Evolutionary conservation across 1,139 yeast genomes (phyloP), one percentile per base, ranked within the genome.

Genomic region (Suhomyces kunorum): DNA sequence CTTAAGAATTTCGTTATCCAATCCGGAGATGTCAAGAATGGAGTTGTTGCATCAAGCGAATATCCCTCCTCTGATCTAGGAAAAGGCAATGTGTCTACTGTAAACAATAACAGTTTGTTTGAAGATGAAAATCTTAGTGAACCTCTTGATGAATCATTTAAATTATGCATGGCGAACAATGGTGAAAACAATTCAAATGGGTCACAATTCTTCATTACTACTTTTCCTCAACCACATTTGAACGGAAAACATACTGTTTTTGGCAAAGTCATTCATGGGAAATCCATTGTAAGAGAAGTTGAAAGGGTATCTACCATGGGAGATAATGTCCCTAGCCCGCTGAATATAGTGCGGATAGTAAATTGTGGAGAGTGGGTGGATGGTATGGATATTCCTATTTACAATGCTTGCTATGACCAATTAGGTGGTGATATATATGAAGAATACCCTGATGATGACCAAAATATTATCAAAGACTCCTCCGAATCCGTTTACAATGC

Each of bases 1-100:
- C 73, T 87, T 32, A 85, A 82, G 48, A 88, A 84, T 57, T 88
- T 86, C 54, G 76, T 87, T 62, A 65, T 87, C n/a, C 95, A 87
- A 56, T 85, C 83, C 4, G 96, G 95, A 27, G 92, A 84, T 53
- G 54, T 76, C 6, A 36, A 57, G 14, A 41, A 53, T 38, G 62
- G 59, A 5, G 49, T 57, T 4, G 54, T 51, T 5, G 45, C 41
- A 2, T n/a, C 22, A 6, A 50, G 42, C 5, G 43, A 40, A 0
- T 68, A 71, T 38, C 64, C 68, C 0, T 56, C 61, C n/a, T 54
- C 47, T 1, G 49, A 63, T 3, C 47, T 73, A 5, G 87, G 87
- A 1, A 67, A 61, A 22, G 83, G 83, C n/a, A 80, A 79, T 15
- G 61, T 69, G 11, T 75, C 83, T 1, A 66, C 74, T 8, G 64